A percentile compares a stretch with the other conserved stretches of the same genome.
phyloP scores from a whole-genome alignment of 2,329 filamentous ascomycete genomes.

The Zarea fungicola region DNA sequence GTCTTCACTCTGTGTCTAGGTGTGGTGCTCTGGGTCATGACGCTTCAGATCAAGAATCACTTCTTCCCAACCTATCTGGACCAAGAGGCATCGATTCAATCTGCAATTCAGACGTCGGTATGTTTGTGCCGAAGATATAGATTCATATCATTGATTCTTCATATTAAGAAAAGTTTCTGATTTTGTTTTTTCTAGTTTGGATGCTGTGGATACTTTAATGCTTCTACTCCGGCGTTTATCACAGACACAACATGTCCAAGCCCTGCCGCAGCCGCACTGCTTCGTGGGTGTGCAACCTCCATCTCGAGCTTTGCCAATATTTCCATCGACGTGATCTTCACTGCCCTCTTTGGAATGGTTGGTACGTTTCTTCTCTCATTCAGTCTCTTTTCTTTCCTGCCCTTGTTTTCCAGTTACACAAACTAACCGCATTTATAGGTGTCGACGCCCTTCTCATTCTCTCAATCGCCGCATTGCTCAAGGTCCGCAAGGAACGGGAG shows the following conservation, averaged over 20 bases:
- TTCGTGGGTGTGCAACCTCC: conserved; percentile 62
- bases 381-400: background rate
- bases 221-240: conserved; percentile 65
- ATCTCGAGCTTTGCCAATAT: conserved; percentile 65
- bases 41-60: conserved; percentile 60
- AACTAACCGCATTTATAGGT: conserved; percentile 27
- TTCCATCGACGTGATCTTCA: conserved; percentile 73
- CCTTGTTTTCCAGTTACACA: background rate
- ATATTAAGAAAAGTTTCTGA: conserved; percentile 15
- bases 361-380: conserved; percentile 36
- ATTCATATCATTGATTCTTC: too few species aligned
- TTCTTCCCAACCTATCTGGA: conserved; percentile 56
- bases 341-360: conserved; percentile 73
- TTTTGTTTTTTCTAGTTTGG: conserved; percentile 49
- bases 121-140: too few species aligned
- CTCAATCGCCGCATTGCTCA: conserved; percentile 68
- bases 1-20: conserved; percentile 63
- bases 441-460: conserved; percentile 65
- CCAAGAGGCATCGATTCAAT: conserved; percentile 54
- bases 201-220: conserved; percentile 77
- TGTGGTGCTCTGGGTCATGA: conserved; percentile 66
- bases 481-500: conserved; percentile 74
- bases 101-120: conserved; percentile 66
- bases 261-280: conserved; percentile 63
- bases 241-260: conserved; percentile 63